Conservation (phyloP, 2,329 filamentous ascomycete genomes). For the Xylariaceae sp. region DNA sequence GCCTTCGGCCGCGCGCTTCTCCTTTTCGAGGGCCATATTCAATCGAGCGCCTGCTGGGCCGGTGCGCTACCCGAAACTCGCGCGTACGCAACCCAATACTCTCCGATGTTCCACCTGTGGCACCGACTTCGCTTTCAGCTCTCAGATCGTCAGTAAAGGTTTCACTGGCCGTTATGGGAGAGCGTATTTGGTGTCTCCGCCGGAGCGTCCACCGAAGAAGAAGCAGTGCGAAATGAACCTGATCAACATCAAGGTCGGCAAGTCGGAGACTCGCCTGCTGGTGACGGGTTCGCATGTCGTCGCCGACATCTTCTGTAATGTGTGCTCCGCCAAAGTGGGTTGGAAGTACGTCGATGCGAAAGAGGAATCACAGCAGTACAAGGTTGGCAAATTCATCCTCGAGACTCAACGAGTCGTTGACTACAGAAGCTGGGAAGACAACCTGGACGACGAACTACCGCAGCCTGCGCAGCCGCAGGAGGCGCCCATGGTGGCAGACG, state of each 20-base stretch:
- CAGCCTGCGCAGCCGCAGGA: constrained; percentile 14
- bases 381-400: constrained; percentile 61
- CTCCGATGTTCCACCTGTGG: constrained; percentile 53
- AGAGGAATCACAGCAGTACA: constrained; percentile 54
- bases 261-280: constrained; percentile 47
- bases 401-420: constrained; percentile 52
- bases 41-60: constrained; percentile 9
- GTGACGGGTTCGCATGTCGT: constrained; percentile 58
- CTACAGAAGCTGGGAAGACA: constrained; percentile 47
- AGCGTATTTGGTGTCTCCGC: constrained; percentile 50
- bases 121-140: constrained; percentile 51
- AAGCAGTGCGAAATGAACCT: constrained; percentile 24
- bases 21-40: constrained; percentile 12
- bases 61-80: constrained; percentile 25
- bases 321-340: constrained; percentile 50
- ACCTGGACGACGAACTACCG: constrained; percentile 15
- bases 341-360: constrained; percentile 63
- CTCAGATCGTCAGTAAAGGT: constrained; percentile 57
- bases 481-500: constrained; percentile 5
- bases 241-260: constrained; percentile 48
- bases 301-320: constrained; percentile 52
- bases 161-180: constrained; percentile 60
- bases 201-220: constrained; percentile 11
- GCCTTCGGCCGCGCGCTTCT: constrained; percentile 8
- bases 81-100: constrained; percentile 42